Evolutionary conservation across 1,284 basidiomycete genomes (phyloP).

Genomic region (Ceratobasidium papillatum): DNA sequence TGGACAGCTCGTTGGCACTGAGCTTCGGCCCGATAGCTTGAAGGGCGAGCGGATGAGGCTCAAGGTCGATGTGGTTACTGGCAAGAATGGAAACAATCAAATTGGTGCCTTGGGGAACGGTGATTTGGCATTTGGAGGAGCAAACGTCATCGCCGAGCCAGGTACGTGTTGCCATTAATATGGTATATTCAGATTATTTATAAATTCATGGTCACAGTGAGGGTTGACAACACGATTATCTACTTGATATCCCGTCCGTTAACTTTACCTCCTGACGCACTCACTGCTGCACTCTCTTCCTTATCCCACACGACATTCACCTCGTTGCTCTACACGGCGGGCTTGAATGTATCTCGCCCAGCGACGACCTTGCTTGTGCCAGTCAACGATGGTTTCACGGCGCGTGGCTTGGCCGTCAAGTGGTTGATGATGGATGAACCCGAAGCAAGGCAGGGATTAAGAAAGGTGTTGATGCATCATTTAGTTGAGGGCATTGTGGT

Average conservation of each 20-base stretch:
- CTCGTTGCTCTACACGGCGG: slow-evolving; percentile 86
- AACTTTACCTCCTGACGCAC: slow-evolving; percentile 79
- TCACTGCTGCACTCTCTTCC: slow-evolving; percentile 83
- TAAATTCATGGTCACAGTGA: slow-evolving; percentile 58
- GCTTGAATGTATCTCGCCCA: slow-evolving; percentile 76
- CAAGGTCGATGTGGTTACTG: slow-evolving; percentile 67
- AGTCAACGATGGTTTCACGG: slow-evolving; percentile 85
- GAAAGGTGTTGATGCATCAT: slow-evolving; percentile 87
- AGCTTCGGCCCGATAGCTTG: slow-evolving; percentile 73
- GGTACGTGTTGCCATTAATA: slow-evolving; percentile 59
- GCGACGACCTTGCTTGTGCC: slow-evolving; percentile 89
- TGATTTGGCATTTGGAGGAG: slow-evolving; percentile 84
- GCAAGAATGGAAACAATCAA: slow-evolving; percentile 50
- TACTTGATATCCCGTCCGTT: slow-evolving; percentile 90
- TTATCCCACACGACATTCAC: slow-evolving; percentile 90
- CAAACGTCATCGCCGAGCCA: slow-evolving; percentile 78
- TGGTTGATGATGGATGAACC: slow-evolving; percentile 75
- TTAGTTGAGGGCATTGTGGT: slow-evolving; percentile 83
- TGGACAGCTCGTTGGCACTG: slow-evolving; percentile 81
- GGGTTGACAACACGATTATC: slow-evolving; percentile 80
- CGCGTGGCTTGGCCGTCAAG: slow-evolving; percentile 73
- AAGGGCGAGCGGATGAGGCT: slow-evolving; percentile 77
- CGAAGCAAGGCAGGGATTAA: slow-evolving; percentile 78
- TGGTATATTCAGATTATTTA: slow-evolving; percentile 2
- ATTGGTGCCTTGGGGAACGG: slow-evolving; percentile 58